A percentile compares a stretch with the other conserved stretches of the same genome.
These are phyloP conservation scores for Sutorius australiensis DNA, from an alignment of 768 basidiomycete genomes.

Conservation along the genomic window DNA sequence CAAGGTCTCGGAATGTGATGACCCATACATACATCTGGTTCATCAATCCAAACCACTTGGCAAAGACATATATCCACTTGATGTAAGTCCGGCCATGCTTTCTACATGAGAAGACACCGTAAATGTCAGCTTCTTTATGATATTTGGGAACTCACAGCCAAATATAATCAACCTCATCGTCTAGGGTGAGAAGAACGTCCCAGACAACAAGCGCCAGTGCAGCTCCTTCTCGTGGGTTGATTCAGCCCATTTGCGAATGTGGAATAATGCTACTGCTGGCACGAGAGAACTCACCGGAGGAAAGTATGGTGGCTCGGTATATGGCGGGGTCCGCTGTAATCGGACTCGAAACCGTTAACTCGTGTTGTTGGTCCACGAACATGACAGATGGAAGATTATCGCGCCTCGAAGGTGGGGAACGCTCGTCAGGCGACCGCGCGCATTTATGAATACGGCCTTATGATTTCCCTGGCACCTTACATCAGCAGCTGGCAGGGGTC, in stretches of 20 bases:
- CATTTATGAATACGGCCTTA: not conserved
- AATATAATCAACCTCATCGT: conserved; percentile 14
- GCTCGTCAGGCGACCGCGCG: not conserved
- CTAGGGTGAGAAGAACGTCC: conserved; percentile 18
- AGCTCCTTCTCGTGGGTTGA: conserved; percentile 9
- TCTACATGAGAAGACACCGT: not conserved
- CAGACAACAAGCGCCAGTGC: conserved; percentile 9
- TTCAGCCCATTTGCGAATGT: too few species aligned
- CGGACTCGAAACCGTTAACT: conserved; percentile 1
- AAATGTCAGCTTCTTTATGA: too few species aligned
- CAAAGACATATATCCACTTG: conserved; percentile 21
- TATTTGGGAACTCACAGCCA: conserved; percentile 19
- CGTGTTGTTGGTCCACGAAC: not conserved
- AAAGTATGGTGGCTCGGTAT: not conserved
- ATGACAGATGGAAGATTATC: not conserved
- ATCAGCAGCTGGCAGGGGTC: not conserved
- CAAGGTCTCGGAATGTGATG: not conserved
- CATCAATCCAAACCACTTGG: conserved; percentile 23
- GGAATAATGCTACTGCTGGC: not conserved
- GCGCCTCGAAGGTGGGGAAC: not conserved
- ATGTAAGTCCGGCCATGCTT: conserved; percentile 4
- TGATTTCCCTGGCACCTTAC: not conserved
- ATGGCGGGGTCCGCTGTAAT: not conserved
- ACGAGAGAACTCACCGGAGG: conserved; percentile 12
- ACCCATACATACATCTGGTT: conserved; percentile 9